phyloP scores from a whole-genome alignment of 129 eudicot species.

The Escallonia herrerae region DNA sequence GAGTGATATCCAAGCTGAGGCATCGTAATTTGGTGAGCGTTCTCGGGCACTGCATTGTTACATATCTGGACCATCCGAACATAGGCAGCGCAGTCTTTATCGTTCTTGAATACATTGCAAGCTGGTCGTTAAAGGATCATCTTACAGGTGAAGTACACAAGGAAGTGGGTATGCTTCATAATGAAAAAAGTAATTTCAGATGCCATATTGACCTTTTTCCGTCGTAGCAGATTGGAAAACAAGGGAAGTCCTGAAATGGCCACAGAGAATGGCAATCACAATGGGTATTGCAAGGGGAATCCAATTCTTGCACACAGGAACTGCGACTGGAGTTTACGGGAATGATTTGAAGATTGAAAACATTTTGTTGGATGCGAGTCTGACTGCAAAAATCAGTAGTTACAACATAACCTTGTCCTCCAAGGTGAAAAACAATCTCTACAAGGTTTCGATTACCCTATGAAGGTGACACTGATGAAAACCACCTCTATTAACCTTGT shows the following conservation, averaged over 20 bases:
- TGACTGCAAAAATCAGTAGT: conserved; percentile 76
- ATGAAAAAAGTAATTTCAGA: not conserved
- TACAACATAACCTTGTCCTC: conserved; percentile 67
- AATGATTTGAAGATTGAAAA: conserved; percentile 65
- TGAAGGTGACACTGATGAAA: no score
- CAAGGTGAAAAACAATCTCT: conserved; percentile 38
- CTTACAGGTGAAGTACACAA: conserved; percentile 44
- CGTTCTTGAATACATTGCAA: conserved; percentile 70
- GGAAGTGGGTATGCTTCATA: not conserved
- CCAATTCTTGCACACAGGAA: conserved; percentile 75
- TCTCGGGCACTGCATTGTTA: conserved; percentile 80
- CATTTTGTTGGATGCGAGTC: conserved; percentile 76
- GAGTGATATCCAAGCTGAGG: conserved; percentile 75
- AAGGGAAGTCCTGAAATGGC: conserved; percentile 79
- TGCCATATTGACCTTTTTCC: not conserved
- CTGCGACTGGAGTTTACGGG: conserved; percentile 55
- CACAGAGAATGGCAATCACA: conserved; percentile 80
- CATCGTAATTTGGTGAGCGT: conserved; percentile 84
- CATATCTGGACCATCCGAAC: conserved; percentile 68
- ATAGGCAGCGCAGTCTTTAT: conserved; percentile 63
- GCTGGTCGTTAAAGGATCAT: conserved; percentile 74
- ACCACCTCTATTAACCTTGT: no score
- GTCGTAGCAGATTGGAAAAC: conserved; percentile 60
- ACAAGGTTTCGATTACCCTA: no score
- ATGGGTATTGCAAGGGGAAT: conserved; percentile 87